These are phyloP conservation scores for Myriangium duriaei DNA, from an alignment of 2,329 filamentous ascomycete genomes.

Conservation along the genomic window DNA sequence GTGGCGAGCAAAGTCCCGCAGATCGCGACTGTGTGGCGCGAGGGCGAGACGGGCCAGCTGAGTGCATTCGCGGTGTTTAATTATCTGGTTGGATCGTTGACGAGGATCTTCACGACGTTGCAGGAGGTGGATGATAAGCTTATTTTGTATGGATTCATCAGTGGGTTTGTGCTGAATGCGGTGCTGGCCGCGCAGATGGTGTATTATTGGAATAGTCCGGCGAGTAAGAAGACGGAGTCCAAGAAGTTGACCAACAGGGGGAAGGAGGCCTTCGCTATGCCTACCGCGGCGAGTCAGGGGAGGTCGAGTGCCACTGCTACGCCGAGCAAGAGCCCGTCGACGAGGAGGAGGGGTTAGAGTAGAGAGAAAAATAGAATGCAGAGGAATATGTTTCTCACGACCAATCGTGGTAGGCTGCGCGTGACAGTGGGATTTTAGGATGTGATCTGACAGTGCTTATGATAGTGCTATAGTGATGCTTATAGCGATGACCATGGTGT, in stretches of 20 bases:
- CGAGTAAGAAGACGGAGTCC: conserved; percentile 24
- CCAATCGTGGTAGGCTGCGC: too few relatives aligned
- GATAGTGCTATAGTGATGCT: too few relatives aligned
- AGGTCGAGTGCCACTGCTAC: neutral
- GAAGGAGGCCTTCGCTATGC: conserved; percentile 22
- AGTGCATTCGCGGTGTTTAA: conserved; percentile 98
- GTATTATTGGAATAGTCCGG: conserved; percentile 77
- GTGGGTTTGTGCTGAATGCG: conserved; percentile 79
- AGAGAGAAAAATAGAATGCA: neutral
- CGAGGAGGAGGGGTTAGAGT: conserved; percentile 40
- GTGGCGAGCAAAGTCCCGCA: conserved; percentile 90
- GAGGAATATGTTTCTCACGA: too few relatives aligned
- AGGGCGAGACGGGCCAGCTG: conserved; percentile 87
- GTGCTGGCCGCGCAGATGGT: conserved; percentile 83
- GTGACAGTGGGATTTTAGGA: too few relatives aligned
- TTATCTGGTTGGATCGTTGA: conserved; percentile 84
- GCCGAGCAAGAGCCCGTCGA: conserved; percentile 37
- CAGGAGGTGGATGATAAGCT: conserved; percentile 96
- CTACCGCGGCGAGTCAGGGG: conserved; percentile 23
- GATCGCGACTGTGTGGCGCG: conserved; percentile 70
- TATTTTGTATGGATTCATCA: conserved; percentile 88
- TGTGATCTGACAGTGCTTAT: too few relatives aligned
- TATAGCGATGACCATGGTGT: too few relatives aligned
- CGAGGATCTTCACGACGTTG: conserved; percentile 92
- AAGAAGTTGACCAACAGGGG: conserved; percentile 29